Conservation (phyloP, 305 asterid species). For the Rubia tinctorum region DNA sequence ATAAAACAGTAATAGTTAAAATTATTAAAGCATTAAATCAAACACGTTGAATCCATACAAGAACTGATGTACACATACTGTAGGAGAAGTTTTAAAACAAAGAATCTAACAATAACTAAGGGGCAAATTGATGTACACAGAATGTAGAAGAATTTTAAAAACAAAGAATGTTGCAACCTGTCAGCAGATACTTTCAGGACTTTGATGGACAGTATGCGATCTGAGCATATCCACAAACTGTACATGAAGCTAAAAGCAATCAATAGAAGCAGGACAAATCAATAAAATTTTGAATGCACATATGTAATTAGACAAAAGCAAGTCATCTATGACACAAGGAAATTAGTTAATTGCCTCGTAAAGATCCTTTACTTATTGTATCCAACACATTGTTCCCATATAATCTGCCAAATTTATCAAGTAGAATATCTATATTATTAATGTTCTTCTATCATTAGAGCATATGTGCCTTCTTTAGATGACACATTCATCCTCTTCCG, state of each 20-base stretch:
- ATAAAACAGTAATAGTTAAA: background rate
- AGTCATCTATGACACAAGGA: too few relatives aligned
- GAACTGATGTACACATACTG: too few relatives aligned
- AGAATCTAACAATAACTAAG: too few relatives aligned
- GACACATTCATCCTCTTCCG: background rate
- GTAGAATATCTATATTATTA: background rate
- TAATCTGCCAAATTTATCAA: background rate
- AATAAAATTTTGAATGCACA: background rate
- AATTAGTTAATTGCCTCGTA: background rate
- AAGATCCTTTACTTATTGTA: background rate
- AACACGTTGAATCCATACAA: too few relatives aligned
- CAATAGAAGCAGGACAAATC: background rate
- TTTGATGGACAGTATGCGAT: background rate
- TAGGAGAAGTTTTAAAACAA: too few relatives aligned
- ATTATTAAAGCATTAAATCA: too few relatives aligned
- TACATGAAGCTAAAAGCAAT: background rate
- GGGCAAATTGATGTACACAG: too few relatives aligned
- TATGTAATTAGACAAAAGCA: background rate
- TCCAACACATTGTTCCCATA: background rate
- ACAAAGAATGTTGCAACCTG: constrained; percentile 56
- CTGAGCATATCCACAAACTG: background rate
- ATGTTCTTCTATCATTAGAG: background rate
- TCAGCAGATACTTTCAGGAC: background rate
- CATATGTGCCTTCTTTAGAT: constrained; percentile 1
- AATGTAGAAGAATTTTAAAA: too few relatives aligned